These are phyloP conservation scores for Penicillium sp. DNA, from an alignment of 2,329 filamentous ascomycete species.

Conservation along the genomic window DNA sequence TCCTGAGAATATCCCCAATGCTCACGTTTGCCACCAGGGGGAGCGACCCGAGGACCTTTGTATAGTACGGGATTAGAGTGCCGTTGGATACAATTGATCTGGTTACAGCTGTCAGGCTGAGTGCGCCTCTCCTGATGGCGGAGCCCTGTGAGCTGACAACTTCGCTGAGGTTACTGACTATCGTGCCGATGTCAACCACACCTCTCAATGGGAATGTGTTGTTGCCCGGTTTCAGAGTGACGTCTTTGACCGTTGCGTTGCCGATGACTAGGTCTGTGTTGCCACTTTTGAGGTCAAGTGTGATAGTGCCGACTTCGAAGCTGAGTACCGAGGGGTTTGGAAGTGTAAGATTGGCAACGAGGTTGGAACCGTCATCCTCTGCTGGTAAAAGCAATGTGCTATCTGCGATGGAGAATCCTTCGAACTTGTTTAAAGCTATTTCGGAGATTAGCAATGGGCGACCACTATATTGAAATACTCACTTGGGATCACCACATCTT, in stretches of 20 bases:
- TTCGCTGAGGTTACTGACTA: slow-evolving; percentile 13
- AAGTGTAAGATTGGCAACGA: slow-evolving; percentile 20
- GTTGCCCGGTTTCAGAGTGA: slow-evolving; percentile 20
- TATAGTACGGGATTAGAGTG: slow-evolving; percentile 20
- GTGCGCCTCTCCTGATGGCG: slow-evolving; percentile 9
- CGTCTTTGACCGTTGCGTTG: slow-evolving; percentile 16
- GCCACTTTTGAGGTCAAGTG: slow-evolving; percentile 19
- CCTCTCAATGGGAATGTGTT: slow-evolving; percentile 21
- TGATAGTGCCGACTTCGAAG: slow-evolving; percentile 23
- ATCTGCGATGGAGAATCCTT: slow-evolving; percentile 18
- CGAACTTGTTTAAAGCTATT: slow-evolving; percentile 20
- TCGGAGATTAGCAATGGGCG: not conserved
- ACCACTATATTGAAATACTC: not conserved
- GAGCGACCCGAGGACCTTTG: slow-evolving; percentile 15
- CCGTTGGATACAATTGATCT: slow-evolving; percentile 15
- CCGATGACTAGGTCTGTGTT: slow-evolving; percentile 15
- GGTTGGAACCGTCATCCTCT: slow-evolving; percentile 20
- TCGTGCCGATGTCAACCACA: slow-evolving; percentile 13
- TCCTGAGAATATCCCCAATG: slow-evolving; percentile 17
- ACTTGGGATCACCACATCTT: slow-evolving; percentile 17
- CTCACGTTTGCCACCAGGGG: slow-evolving; percentile 15
- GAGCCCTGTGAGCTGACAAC: slow-evolving; percentile 17
- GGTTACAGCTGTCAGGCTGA: slow-evolving; percentile 13
- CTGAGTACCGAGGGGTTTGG: slow-evolving; percentile 21
- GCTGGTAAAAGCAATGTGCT: slow-evolving; percentile 20